Evolutionary conservation across 768 basidiomycete genomes (phyloP).

Genomic region (Coprinopsis sp.): DNA sequence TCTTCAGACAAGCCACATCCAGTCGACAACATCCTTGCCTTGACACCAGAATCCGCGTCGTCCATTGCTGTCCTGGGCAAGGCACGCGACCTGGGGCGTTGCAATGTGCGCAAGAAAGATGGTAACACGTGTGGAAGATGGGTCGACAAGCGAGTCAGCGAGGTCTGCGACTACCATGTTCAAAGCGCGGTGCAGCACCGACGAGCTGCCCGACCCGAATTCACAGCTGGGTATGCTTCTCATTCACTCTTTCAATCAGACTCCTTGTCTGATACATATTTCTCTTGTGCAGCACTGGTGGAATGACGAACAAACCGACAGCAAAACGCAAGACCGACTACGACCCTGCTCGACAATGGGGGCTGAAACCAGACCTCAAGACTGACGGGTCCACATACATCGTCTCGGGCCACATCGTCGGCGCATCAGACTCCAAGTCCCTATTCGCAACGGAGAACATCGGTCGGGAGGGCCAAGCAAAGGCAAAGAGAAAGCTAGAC

Average conservation of each 20-base stretch:
- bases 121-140: slow-evolving; percentile 81
- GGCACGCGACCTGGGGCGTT: slow-evolving; percentile 84
- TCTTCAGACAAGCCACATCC: slow-evolving; percentile 64
- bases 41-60: slow-evolving; percentile 79
- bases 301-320: slow-evolving; percentile 51
- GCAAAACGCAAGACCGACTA: slow-evolving; percentile 53
- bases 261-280: background rate
- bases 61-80: slow-evolving; percentile 84
- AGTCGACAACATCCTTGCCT: slow-evolving; percentile 73
- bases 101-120: slow-evolving; percentile 70
- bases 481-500: slow-evolving; percentile 57
- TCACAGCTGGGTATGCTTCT: slow-evolving; percentile 70
- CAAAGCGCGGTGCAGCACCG: slow-evolving; percentile 72
- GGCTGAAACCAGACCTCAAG: slow-evolving; percentile 52
- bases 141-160: slow-evolving; percentile 85
- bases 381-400: slow-evolving; percentile 62
- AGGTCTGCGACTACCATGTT: slow-evolving; percentile 91
- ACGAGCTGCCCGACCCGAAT: slow-evolving; percentile 80
- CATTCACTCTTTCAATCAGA: background rate
- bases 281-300: slow-evolving; percentile 54
- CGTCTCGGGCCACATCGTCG: slow-evolving; percentile 72
- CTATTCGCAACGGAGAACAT: slow-evolving; percentile 64
- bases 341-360: slow-evolving; percentile 73
- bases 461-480: slow-evolving; percentile 78
- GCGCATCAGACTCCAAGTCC: slow-evolving; percentile 35